phyloP scores from a whole-genome alignment of 2,329 filamentous ascomycete species.

The Trichoderma gracile region DNA sequence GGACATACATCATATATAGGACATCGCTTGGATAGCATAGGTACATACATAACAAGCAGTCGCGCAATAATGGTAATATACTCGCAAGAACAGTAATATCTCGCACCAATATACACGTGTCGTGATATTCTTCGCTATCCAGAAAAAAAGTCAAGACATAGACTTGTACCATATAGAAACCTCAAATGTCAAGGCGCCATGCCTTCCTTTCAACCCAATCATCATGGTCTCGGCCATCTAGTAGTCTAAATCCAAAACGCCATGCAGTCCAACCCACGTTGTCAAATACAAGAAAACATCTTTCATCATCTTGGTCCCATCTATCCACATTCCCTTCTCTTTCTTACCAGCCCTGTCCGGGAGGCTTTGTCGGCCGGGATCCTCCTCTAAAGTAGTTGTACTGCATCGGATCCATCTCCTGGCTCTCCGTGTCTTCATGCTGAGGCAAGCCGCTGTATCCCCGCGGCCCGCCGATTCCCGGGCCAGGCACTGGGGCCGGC shows the following conservation, averaged over 20 bases:
- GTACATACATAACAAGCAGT: too few species aligned
- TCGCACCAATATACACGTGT: not conserved
- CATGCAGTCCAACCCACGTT: constrained; percentile 11
- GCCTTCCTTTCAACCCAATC: not conserved
- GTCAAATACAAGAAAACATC: constrained; percentile 19
- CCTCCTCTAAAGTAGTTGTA: constrained; percentile 60
- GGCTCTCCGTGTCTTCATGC: constrained; percentile 43
- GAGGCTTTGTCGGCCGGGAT: constrained; percentile 33
- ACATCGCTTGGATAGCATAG: too few species aligned
- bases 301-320: not conserved
- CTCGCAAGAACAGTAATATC: too few species aligned
- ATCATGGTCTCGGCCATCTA: constrained; percentile 7
- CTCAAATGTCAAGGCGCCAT: not conserved
- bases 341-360: constrained; percentile 45
- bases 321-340: not conserved
- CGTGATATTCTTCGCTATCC: constrained; percentile 7
- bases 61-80: too few species aligned
- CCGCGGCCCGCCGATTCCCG: constrained; percentile 53
- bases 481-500: constrained; percentile 38
- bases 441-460: constrained; percentile 63
- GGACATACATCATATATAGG: too few species aligned
- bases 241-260: constrained; percentile 30
- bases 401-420: constrained; percentile 47
- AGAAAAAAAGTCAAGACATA: not conserved
- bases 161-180: too few species aligned